Conservation (phyloP, 495 filamentous ascomycete genomes). For the Symbiotaphrina buchneri region DNA sequence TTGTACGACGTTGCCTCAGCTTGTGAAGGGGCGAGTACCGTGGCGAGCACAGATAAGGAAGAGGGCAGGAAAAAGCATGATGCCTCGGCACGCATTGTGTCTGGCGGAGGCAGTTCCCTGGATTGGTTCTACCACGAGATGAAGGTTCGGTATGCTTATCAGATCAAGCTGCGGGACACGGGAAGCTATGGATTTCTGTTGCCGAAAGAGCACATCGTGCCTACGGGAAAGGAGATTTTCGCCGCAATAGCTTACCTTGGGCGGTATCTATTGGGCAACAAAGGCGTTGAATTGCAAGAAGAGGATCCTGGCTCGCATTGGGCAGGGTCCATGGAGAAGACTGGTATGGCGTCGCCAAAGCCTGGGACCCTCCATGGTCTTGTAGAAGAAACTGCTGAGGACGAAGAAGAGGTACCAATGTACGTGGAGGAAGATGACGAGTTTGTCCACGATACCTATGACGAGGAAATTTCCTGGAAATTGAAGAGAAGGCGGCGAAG, state of each 20-base stretch:
- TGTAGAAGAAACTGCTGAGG: no score
- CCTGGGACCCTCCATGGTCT: no score
- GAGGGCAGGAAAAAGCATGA: constrained; percentile 7
- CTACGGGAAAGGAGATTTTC: constrained; percentile 71
- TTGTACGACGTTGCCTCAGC: constrained; percentile 64
- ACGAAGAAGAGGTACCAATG: no score
- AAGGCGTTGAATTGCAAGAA: constrained; percentile 21
- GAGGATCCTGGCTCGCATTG: no score
- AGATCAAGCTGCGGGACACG: constrained; percentile 87
- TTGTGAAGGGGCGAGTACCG: constrained; percentile 54
- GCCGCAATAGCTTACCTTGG: constrained; percentile 65
- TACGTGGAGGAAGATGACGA: no score
- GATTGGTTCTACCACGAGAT: constrained; percentile 94
- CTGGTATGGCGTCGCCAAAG: no score
- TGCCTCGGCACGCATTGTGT: constrained; percentile 28
- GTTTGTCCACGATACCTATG: no score
- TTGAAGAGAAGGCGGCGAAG: no score
- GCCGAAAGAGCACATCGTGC: constrained; percentile 69
- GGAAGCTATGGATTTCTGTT: constrained; percentile 89
- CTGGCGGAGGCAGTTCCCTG: constrained; percentile 63
- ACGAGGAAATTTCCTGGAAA: no score
- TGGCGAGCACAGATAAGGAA: constrained; percentile 3
- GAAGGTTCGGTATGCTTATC: constrained; percentile 63
- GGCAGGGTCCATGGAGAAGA: no score
- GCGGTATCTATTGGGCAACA: constrained; percentile 45